Base-by-base conservation (phyloP, 1,284 basidiomycete species). In the Pyrrhoderma lamaoense region DNA sequence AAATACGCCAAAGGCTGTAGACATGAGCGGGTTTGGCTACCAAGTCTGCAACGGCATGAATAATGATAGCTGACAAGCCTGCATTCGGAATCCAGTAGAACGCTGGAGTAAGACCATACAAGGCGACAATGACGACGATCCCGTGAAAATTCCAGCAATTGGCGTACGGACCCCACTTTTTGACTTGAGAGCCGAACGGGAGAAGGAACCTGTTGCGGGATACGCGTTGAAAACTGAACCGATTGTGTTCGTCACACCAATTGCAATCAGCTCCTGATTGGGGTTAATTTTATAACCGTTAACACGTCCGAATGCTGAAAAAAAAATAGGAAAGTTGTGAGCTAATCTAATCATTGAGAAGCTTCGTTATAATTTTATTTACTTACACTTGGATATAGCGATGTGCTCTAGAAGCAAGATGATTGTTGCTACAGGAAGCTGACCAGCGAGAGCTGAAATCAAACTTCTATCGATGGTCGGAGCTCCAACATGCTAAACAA, bases 281-380 rank as follows among this genome's bases (percentile, higher is more conserved):
- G 95, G 93, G 64, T 97, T 85, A 67, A 99, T 98, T 68, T 93
- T 97, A 77, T 99, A 99, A 35, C 87, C 86, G 67, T 99, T 98
- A 57, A 97, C 68, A 55, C 95, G 85, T 56, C 96, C 95, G 66
- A 99, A 99, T 0, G 93, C 91, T 89, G 66, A 56, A 38, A 42
- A 48, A 22, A 31, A 31, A 31, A 5, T 5, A 31, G 27, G 8
- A 16, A 2, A 34, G 42, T 35, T 7, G 14, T 8, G 5, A 18
- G 5, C n/a, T n/a, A n/a, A n/a, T n/a, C n/a, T n/a, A n/a, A n/a
- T n/a, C 47, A 34, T 40, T 34, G 59, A 49, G 37, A n/a, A 34
- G 37, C 47, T 2, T 46, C 23, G n/a, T n/a, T n/a, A n/a, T n/a
- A n/a, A n/a, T 7, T 23, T 19, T 45, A 35, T 21, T 22, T 31